A percentile compares a stretch with the other conserved stretches of the same genome.
phyloP scores from a whole-genome alignment of 2,329 filamentous ascomycete genomes.

The Nannizziopsis arthrosporioides region DNA sequence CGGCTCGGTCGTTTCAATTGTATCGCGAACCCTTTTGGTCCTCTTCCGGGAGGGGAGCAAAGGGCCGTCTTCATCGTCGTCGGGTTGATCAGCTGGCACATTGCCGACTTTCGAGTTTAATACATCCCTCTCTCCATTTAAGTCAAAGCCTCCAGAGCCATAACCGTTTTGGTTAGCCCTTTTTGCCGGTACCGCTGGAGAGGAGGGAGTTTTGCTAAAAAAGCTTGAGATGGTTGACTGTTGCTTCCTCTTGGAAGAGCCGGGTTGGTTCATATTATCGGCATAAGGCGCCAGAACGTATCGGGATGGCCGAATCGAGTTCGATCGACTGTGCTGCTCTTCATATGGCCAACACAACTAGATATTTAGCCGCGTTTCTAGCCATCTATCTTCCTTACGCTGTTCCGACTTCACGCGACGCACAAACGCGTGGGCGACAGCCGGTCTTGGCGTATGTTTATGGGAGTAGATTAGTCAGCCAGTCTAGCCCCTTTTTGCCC shows the following conservation, averaged over 20 bases:
- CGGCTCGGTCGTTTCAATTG: slow-evolving; percentile 14
- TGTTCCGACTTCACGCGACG: too few species aligned
- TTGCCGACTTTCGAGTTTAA: slow-evolving; percentile 4
- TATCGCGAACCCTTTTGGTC: slow-evolving; percentile 23
- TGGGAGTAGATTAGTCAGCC: too few species aligned
- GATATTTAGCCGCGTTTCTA: too few species aligned
- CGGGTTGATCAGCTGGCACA: slow-evolving; percentile 22
- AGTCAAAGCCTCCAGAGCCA: background rate
- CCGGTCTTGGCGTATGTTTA: too few species aligned
- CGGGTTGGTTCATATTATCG: slow-evolving; percentile 13
- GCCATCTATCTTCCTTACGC: too few species aligned
- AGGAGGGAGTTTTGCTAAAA: slow-evolving; percentile 51
- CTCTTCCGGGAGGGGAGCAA: slow-evolving; percentile 33
- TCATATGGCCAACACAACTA: background rate
- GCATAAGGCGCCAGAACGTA: too few species aligned
- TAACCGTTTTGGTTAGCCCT: background rate
- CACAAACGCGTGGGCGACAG: too few species aligned
- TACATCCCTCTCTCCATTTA: background rate
- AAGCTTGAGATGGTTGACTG: slow-evolving; percentile 80
- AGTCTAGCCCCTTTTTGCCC: too few species aligned
- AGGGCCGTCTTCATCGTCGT: slow-evolving; percentile 27
- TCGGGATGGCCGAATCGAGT: too few species aligned
- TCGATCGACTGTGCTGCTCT: background rate
- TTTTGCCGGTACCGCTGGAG: slow-evolving; percentile 15
- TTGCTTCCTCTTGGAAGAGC: slow-evolving; percentile 34